Conservation (phyloP, 2,329 filamentous ascomycete genomes). For the Zymoseptoria brevis region DNA sequence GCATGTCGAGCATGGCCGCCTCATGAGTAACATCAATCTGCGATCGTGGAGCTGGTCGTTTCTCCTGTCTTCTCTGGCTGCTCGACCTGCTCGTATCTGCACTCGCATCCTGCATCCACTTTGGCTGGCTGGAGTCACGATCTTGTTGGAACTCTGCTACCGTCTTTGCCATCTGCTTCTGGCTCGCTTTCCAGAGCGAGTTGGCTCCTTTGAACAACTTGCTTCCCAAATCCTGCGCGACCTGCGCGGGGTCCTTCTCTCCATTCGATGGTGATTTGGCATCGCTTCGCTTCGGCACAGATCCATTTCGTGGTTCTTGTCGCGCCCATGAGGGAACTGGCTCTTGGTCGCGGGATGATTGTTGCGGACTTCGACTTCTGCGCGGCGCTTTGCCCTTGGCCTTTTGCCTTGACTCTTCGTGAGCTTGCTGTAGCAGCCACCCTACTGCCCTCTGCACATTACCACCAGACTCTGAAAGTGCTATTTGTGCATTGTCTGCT, state of each 20-base stretch:
- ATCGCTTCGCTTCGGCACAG: slow-evolving; percentile 43
- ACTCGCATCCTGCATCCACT: slow-evolving; percentile 79
- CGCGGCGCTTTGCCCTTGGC: slow-evolving; percentile 32
- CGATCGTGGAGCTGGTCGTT: slow-evolving; percentile 19
- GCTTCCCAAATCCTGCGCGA: slow-evolving; percentile 72
- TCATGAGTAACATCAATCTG: slow-evolving; percentile 39
- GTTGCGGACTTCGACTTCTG: slow-evolving; percentile 17
- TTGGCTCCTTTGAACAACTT: slow-evolving; percentile 90
- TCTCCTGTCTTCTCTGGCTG: slow-evolving; percentile 24
- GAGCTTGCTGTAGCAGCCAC: slow-evolving; percentile 85
- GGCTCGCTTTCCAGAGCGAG: slow-evolving; percentile 87
- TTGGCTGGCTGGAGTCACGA: slow-evolving; percentile 71
- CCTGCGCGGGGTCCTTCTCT: slow-evolving; percentile 69
- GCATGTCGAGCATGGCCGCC: slow-evolving; percentile 67
- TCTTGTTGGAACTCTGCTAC: slow-evolving; percentile 78
- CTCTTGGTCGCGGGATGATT: slow-evolving; percentile 28
- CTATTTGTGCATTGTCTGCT: slow-evolving; percentile 70
- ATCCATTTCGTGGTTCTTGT: slow-evolving; percentile 44
- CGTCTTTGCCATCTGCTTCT: slow-evolving; percentile 87
- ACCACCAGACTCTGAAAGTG: slow-evolving; percentile 69
- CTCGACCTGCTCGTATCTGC: slow-evolving; percentile 21
- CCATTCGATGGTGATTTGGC: slow-evolving; percentile 45
- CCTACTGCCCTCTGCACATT: slow-evolving; percentile 83
- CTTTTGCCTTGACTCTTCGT: slow-evolving; percentile 72
- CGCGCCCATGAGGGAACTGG: slow-evolving; percentile 56